Conservation (phyloP, 202 grass and related monocot species). For the Sporobolus alterniflorus region DNA sequence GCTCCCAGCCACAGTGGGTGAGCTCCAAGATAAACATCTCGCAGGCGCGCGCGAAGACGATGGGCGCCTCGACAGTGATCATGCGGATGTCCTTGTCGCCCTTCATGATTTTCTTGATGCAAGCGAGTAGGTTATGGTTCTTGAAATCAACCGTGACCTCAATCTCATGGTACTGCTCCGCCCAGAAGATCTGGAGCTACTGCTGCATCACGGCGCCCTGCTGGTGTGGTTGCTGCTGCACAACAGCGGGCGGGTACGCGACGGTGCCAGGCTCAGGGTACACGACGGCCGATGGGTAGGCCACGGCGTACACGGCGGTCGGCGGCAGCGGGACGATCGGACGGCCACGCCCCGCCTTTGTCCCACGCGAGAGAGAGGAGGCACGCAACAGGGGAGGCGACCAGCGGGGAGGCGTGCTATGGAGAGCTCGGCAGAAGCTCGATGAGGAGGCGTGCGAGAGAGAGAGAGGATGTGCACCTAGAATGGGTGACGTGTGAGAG, state of each 20-base stretch:
- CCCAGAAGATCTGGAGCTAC: slow-evolving; percentile 78
- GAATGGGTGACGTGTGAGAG: too few relatives aligned
- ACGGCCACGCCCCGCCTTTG: too few relatives aligned
- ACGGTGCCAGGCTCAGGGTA: slow-evolving; percentile 16
- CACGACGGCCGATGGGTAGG: slow-evolving; percentile 34
- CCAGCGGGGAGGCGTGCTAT: too few relatives aligned
- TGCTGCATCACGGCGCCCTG: slow-evolving; percentile 42
- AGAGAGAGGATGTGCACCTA: too few relatives aligned
- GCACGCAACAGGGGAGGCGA: too few relatives aligned
- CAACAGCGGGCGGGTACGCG: slow-evolving; percentile 15
- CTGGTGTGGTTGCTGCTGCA: slow-evolving; percentile 11
- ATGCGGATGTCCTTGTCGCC: slow-evolving; percentile 91
- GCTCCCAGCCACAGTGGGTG: slow-evolving; percentile 84
- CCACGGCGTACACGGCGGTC: slow-evolving; percentile 39
- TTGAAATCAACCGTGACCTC: slow-evolving; percentile 76
- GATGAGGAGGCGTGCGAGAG: too few relatives aligned
- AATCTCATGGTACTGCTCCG: slow-evolving; percentile 81
- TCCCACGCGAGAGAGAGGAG: too few relatives aligned
- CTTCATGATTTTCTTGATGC: slow-evolving; percentile 98
- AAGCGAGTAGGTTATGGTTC: slow-evolving; percentile 85
- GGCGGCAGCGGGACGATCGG: too few relatives aligned
- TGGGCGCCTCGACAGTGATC: slow-evolving; percentile 88
- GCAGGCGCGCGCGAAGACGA: slow-evolving; percentile 85
- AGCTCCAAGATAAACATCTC: slow-evolving; percentile 97
- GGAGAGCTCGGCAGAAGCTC: too few relatives aligned